Evolutionary conservation across 768 basidiomycete genomes (phyloP).

Genomic region (Auriscalpium microsporum): DNA sequence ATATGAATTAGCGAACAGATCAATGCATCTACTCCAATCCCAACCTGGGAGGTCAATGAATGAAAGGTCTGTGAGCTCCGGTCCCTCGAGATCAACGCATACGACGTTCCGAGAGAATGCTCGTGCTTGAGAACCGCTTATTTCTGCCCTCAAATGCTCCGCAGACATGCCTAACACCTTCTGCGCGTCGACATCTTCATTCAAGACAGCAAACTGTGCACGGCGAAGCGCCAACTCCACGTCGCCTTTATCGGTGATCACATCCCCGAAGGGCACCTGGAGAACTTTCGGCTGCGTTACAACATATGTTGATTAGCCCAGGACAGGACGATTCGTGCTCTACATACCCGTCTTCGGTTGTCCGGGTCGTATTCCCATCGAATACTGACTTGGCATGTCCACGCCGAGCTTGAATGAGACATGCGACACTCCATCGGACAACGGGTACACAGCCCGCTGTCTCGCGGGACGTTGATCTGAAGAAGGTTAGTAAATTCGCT

Average conservation of each 20-base stretch:
- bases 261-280: constrained; percentile 33
- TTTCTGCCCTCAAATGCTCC: background rate
- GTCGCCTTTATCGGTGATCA: constrained; percentile 30
- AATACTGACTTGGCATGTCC: constrained; percentile 32
- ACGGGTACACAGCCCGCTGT: constrained; percentile 31
- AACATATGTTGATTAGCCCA: background rate
- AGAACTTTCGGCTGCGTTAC: constrained; percentile 10
- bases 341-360: constrained; percentile 17
- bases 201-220: constrained; percentile 52
- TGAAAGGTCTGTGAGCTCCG: constrained; percentile 19
- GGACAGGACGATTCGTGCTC: too few relatives aligned
- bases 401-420: constrained; percentile 9
- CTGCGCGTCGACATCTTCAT: constrained; percentile 29
- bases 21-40: background rate
- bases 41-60: constrained; percentile 22
- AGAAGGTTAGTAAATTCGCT: background rate
- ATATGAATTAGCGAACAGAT: background rate
- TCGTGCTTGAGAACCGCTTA: background rate
- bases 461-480: constrained; percentile 37
- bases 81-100: constrained; percentile 19
- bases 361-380: constrained; percentile 31
- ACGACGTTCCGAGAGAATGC: constrained; percentile 21
- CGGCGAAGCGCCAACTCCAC: constrained; percentile 51
- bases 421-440: constrained; percentile 1
- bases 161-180: constrained; percentile 7